Base-by-base conservation (phyloP, 2,329 filamentous ascomycete genomes). In the Colletotrichum zoysiae region DNA sequence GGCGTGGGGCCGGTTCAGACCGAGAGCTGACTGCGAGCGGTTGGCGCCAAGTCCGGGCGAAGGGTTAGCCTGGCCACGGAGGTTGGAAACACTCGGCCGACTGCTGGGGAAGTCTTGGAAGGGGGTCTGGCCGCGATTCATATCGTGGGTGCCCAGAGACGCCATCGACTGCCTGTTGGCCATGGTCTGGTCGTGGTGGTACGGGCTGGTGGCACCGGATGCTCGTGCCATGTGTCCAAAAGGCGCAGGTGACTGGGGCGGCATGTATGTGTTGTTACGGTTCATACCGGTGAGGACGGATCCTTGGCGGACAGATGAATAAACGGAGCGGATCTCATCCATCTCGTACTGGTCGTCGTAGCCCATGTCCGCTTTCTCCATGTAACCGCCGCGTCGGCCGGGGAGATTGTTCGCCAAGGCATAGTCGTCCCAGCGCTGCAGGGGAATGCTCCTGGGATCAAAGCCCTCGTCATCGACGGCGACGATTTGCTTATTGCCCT, bases 361-460 rank as follows among this genome's bases (percentile, higher is more conserved):
- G 1, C 84, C 84, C 56, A 87, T 89, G 33, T 90, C 87, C 65
- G 79, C 77, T 83, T 94, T 93, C 81, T 93, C 92, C 48, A 85
- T 83, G 65, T 86, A 85, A 40, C 89, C 88, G 65, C 95, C 95
- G 72, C 96, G 94, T 71, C 95, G 94, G 23, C 96, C 96, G 44
- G 96, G 96, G 9, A 99, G 91, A 76, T 93, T 93, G 84, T 98
- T 98, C 73, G 88, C 81, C 48, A 91, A 80, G 8, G 96, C 96
- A 77, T 99, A 99, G 81, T 98, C 96, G 80, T 99, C 96, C 96
- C 96, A 99, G 74, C 94, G 90, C 82, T 98, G 95, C 16, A 98
- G 89, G 42, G 96, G 96, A 79, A 99, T 96, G 74, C 93, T 95
- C 76, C 94, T 91, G 38, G 96, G 95, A 78, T 99, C 94, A 78